Conservation (phyloP, 345 rosid genomes). For the Rhodamnia rubescens region DNA sequence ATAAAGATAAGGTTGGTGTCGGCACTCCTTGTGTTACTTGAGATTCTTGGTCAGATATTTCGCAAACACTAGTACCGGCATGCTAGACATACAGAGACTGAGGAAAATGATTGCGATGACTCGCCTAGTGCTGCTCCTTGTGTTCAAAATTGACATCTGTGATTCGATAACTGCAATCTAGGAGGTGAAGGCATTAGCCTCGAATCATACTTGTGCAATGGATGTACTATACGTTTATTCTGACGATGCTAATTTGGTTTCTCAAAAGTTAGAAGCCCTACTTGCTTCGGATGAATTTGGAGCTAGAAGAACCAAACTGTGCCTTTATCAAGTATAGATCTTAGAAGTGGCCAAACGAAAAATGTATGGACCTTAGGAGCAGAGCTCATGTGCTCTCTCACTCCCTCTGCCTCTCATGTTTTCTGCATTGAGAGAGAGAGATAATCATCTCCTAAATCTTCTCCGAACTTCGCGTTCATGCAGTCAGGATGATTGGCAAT, state of each 20-base stretch:
- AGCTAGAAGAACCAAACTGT: not conserved
- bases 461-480: not conserved
- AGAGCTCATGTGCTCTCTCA: not conserved
- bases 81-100: not conserved
- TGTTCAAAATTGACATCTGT: not conserved
- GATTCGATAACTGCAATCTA: not conserved
- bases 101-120: not conserved
- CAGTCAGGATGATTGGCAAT: not conserved
- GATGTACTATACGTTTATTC: not conserved
- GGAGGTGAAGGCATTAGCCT: not conserved
- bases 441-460: not conserved
- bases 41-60: not conserved
- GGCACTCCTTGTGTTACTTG: not conserved
- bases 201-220: not conserved
- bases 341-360: not conserved
- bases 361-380: not conserved
- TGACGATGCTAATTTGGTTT: not conserved
- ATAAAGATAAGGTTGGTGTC: not conserved
- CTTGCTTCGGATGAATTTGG: not conserved
- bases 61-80: not conserved
- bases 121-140: not conserved
- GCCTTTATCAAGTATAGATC: not conserved
- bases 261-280: not conserved
- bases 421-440: not conserved
- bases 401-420: not conserved